phyloP scores from a whole-genome alignment of 2,329 filamentous ascomycete genomes.

The Penicillium fuscoglaucum region DNA sequence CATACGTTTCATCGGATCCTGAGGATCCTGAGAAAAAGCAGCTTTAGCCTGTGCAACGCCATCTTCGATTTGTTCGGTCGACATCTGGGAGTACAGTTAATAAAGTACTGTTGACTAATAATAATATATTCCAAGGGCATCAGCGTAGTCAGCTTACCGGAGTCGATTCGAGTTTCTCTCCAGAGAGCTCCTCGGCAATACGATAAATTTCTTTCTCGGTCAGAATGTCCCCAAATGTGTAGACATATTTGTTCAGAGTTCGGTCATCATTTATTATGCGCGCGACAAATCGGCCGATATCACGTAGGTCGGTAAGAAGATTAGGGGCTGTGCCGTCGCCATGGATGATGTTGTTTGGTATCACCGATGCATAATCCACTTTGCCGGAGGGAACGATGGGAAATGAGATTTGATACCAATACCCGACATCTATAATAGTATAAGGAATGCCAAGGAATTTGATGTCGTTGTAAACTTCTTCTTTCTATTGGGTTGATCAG shows the following conservation, averaged over 20 bases:
- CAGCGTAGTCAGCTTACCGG: neutral
- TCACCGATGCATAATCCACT: neutral
- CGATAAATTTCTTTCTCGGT: neutral
- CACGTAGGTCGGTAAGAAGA: neutral
- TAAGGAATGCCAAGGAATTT: constrained; percentile 47
- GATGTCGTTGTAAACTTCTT: constrained; percentile 46
- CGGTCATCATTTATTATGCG: constrained; percentile 1
- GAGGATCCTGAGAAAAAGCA: neutral
- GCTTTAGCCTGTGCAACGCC: neutral
- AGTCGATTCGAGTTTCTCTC: constrained; percentile 14
- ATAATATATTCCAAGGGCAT: neutral
- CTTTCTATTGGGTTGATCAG: constrained; percentile 37
- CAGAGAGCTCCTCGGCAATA: constrained; percentile 23
- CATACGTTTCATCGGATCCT: neutral
- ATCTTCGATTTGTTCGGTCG: neutral
- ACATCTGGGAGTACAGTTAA: neutral
- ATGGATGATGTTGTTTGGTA: neutral
- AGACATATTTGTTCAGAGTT: constrained; percentile 8
- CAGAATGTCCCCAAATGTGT: neutral
- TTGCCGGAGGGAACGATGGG: constrained; percentile 24
- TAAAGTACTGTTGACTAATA: neutral
- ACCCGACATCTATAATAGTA: constrained; percentile 55
- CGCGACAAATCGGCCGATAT: constrained; percentile 4
- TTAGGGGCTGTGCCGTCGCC: neutral
- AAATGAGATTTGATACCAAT: constrained; percentile 50